Evolutionary conservation across 768 basidiomycete species (phyloP), one percentile per base, ranked within the genome.

Genomic region (Leucocoprinus birnbaumii): DNA sequence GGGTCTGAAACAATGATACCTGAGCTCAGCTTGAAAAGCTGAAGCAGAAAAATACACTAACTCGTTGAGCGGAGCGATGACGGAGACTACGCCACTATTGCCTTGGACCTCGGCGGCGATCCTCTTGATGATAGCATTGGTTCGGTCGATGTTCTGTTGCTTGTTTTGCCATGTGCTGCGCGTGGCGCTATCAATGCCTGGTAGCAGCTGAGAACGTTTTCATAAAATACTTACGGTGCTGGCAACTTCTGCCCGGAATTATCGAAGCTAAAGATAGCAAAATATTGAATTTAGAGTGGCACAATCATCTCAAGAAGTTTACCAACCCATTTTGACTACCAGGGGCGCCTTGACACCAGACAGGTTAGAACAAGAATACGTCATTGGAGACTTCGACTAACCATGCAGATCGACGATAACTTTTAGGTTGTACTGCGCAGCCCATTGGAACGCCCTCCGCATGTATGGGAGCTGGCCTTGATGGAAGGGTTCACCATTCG

Each of bases 31-130:
- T 11, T 5, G 16, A 14, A 16, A 11, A 38, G 16, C 38, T 14
- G 9, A 38, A 38, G n/a, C 16, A 38, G 9, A 43, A 25, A n/a
- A 14, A 13, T 26, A 19, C 50, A 63, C 71, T 48, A 51, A 91
- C 88, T 92, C 90, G 60, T 92, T 93, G 62, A 91, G 63, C 1
- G 88, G 82, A 22, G 83, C 85, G 51, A 93, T 89, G 47, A 76
- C 72, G 0, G 87, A 68, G 1, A 89, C 87, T 9, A 82, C 78
- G 18, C 77, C 65, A 3, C 73, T 65, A 57, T 78, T 71, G 62
- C 73, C 68, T 31, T 76, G 75, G 65, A 82, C 89, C 71, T 80
- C 78, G 51, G 70, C 64, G 5, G 84, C 82, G 57, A 91, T 76
- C n/a, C 59, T 73, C 65, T 82, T 76, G 65, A 92, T 83, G 59